Evolutionary conservation across 2,329 filamentous ascomycete species (phyloP).

Genomic region (Calonectria pteridis): DNA sequence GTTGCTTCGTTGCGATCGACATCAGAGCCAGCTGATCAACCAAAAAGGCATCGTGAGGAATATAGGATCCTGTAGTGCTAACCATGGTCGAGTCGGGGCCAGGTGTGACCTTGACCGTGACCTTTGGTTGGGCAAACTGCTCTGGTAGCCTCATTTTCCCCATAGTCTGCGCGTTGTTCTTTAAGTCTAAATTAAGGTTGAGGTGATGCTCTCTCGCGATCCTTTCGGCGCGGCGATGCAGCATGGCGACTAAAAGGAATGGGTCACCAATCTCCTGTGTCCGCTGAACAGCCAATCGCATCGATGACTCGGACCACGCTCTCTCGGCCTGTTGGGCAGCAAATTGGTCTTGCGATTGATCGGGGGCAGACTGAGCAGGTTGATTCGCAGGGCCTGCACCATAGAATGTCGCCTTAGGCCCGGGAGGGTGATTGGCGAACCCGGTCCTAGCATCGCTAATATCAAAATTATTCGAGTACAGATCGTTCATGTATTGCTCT

Average conservation of each 20-base stretch:
- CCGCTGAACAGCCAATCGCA: conserved; percentile 68
- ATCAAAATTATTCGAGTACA: conserved; percentile 67
- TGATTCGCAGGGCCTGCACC: conserved; percentile 76
- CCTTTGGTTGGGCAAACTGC: conserved; percentile 63
- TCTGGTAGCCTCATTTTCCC: conserved; percentile 63
- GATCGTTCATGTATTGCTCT: conserved; percentile 81
- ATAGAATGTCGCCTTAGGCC: conserved; percentile 70
- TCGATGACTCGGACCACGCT: conserved; percentile 75
- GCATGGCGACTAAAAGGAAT: conserved; percentile 75
- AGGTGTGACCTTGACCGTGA: conserved; percentile 66
- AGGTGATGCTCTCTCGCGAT: conserved; percentile 70
- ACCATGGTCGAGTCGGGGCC: conserved; percentile 75
- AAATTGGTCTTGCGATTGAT: conserved; percentile 71
- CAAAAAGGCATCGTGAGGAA: conserved; percentile 81
- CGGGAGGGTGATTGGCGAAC: conserved; percentile 64
- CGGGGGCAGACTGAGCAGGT: conserved; percentile 60
- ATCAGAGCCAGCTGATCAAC: conserved; percentile 87
- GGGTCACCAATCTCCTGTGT: conserved; percentile 80
- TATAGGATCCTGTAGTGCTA: conserved; percentile 74
- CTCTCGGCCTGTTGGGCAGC: conserved; percentile 74
- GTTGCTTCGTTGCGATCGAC: conserved; percentile 85
- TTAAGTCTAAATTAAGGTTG: conserved; percentile 67
- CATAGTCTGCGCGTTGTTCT: conserved; percentile 57
- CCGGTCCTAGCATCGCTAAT: conserved; percentile 64
- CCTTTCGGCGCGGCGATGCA: conserved; percentile 69